A percentile compares a stretch with the other conserved stretches of the same genome.
Evolutionary conservation across 1,284 basidiomycete species (phyloP).

Genomic region (Filobasidium uniguttulatum): DNA sequence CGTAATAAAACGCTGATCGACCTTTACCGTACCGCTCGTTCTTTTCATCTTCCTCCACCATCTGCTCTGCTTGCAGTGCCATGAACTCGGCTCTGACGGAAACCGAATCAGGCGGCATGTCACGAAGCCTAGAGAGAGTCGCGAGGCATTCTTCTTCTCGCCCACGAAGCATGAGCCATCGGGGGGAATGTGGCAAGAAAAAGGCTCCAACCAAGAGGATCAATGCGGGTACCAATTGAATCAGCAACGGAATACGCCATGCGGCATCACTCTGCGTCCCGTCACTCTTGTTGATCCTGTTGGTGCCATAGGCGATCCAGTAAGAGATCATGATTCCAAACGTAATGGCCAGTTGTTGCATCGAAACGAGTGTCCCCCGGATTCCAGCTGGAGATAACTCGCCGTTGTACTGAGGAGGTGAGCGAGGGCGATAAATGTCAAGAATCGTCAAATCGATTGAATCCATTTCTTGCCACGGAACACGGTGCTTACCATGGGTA

Average conservation of each 20-base stretch:
- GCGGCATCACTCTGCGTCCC: slow-evolving; percentile 51
- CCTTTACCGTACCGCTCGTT: slow-evolving; percentile 33
- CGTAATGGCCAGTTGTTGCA: slow-evolving; percentile 68
- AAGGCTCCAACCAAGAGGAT: slow-evolving; percentile 43
- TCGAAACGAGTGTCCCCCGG: slow-evolving; percentile 61
- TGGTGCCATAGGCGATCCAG: slow-evolving; percentile 57
- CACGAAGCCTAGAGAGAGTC: slow-evolving; percentile 51
- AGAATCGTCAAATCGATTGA: background rate
- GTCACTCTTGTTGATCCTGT: no score
- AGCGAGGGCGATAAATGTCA: background rate
- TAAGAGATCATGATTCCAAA: slow-evolving; percentile 45
- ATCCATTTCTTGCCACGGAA: no score
- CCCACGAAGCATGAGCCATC: slow-evolving; percentile 49
- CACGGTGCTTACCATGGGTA: slow-evolving; percentile 23
- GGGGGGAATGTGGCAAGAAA: slow-evolving; percentile 44
- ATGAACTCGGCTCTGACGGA: slow-evolving; percentile 64
- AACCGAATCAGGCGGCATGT: slow-evolving; percentile 46
- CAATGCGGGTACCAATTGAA: slow-evolving; percentile 60
- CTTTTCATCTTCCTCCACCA: slow-evolving; percentile 52
- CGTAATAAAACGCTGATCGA: no score
- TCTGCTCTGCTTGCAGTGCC: slow-evolving; percentile 63
- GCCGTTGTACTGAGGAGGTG: slow-evolving; percentile 47
- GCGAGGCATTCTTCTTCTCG: slow-evolving; percentile 57
- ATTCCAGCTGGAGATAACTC: slow-evolving; percentile 68
- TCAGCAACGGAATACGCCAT: slow-evolving; percentile 60